These are phyloP conservation scores for Dothideomycetidae sp. DNA, from an alignment of 2,329 filamentous ascomycete genomes.

Conservation along the genomic window DNA sequence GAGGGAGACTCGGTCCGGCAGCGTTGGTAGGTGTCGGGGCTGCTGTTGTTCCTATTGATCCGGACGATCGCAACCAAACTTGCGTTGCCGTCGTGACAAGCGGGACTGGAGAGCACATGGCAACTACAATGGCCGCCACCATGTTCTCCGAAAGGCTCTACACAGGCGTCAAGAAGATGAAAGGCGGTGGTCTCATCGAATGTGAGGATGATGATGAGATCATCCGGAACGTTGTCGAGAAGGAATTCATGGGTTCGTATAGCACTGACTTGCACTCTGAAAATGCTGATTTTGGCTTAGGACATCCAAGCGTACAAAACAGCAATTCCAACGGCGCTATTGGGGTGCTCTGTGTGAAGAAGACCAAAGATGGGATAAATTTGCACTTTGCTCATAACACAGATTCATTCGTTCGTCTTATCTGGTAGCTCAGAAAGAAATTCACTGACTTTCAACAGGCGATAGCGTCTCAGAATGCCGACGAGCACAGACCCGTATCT, in stretches of 20 bases:
- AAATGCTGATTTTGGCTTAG: conserved; percentile 19
- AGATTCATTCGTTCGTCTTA: conserved; percentile 49
- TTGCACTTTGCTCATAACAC: conserved; percentile 96
- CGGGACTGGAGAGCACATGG: conserved; percentile 96
- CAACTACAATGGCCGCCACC: conserved; percentile 80
- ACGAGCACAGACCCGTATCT: conserved; percentile 59
- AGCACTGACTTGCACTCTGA: neutral
- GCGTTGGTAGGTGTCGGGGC: conserved; percentile 86
- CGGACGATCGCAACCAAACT: conserved; percentile 51
- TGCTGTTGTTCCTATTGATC: conserved; percentile 66
- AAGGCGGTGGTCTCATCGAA: conserved; percentile 41
- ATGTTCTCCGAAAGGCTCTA: conserved; percentile 78
- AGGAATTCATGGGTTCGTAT: conserved; percentile 70
- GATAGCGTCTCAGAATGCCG: conserved; percentile 73
- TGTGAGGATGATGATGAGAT: conserved; percentile 40
- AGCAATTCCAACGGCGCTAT: conserved; percentile 78
- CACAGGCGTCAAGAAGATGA: conserved; percentile 47
- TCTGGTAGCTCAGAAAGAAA: neutral
- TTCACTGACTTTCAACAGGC: conserved; percentile 33
- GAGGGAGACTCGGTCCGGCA: conserved; percentile 79
- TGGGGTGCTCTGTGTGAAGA: conserved; percentile 82
- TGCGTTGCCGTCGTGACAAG: conserved; percentile 77
- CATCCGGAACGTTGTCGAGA: conserved; percentile 60
- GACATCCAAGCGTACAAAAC: conserved; percentile 65
- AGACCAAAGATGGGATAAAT: conserved; percentile 58